A percentile compares a stretch with the other conserved stretches of the same genome.
phyloP scores from a whole-genome alignment of 768 basidiomycete genomes.

The Auricularia sp. region DNA sequence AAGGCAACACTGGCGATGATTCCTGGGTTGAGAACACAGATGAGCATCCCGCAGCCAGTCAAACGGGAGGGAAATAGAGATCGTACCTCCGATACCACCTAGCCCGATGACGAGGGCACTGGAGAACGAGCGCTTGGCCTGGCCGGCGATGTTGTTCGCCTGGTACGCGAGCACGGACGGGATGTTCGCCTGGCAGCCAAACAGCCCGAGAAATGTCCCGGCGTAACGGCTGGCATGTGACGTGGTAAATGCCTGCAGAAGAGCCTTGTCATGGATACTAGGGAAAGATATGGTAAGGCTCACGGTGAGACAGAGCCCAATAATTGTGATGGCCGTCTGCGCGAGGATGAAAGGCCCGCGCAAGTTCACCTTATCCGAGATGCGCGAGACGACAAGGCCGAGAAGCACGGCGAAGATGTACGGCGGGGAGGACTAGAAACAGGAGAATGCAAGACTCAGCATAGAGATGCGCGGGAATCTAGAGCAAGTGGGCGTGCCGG shows the following conservation, averaged over 20 bases:
- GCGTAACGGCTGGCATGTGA: not conserved
- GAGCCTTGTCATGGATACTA: no score
- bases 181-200: constrained; percentile 2
- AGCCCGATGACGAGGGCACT: constrained; percentile 14
- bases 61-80: no score
- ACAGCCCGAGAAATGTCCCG: constrained; percentile 6
- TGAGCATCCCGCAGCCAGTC: no score
- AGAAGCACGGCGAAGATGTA: constrained; percentile 17
- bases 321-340: constrained; percentile 13
- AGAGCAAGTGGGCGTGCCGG: constrained; percentile 9
- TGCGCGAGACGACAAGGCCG: constrained; percentile 13
- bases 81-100: constrained; percentile 14
- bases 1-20: constrained; percentile 12
- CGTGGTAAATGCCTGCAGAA: not conserved
- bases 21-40: no score
- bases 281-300: not conserved
- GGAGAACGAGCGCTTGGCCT: constrained; percentile 16
- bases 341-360: constrained; percentile 17
- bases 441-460: constrained; percentile 12
- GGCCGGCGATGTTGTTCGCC: constrained; percentile 15
- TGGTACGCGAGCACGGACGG: constrained; percentile 5
- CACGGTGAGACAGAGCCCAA: constrained; percentile 12
- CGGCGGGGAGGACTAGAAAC: constrained; percentile 16
- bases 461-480: constrained; percentile 1
- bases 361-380: constrained; percentile 13